A percentile compares a stretch with the other conserved stretches of the same genome.
Conservation (phyloP, 768 basidiomycete species). For the Suillus cothurnatus region DNA sequence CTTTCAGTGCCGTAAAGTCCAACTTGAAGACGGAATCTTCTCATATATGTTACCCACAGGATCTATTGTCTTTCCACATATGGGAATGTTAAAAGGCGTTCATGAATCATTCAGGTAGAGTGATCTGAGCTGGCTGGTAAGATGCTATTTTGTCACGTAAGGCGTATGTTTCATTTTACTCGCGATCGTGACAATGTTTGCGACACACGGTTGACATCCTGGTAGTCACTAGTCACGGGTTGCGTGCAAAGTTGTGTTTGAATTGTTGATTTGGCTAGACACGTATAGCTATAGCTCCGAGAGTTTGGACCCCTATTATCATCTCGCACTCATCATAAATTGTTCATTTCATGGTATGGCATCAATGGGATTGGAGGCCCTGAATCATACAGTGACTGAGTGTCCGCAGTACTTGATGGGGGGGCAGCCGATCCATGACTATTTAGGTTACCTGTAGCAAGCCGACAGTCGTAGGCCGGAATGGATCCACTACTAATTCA, state of each 20-base stretch:
- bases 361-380: neutral
- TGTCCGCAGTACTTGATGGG: neutral
- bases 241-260: neutral
- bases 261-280: neutral
- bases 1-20: neutral
- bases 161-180: neutral
- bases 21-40: slow-evolving; percentile 3
- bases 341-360: neutral
- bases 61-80: too few species aligned
- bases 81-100: neutral
- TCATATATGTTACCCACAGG: neutral
- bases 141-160: slow-evolving; percentile 2
- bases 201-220: neutral
- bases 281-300: neutral
- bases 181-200: neutral
- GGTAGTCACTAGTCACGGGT: too few species aligned
- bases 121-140: slow-evolving; percentile 4
- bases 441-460: neutral
- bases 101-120: neutral
- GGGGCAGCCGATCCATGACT: neutral
- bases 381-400: neutral
- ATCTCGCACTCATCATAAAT: neutral
- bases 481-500: neutral
- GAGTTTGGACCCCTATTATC: too few species aligned
- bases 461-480: neutral